Percentiles rank a stretch among this genome's conserved stretches.
phyloP scores from a whole-genome alignment of 2,329 filamentous ascomycete genomes.

The Sarocladiaceae sp. region DNA sequence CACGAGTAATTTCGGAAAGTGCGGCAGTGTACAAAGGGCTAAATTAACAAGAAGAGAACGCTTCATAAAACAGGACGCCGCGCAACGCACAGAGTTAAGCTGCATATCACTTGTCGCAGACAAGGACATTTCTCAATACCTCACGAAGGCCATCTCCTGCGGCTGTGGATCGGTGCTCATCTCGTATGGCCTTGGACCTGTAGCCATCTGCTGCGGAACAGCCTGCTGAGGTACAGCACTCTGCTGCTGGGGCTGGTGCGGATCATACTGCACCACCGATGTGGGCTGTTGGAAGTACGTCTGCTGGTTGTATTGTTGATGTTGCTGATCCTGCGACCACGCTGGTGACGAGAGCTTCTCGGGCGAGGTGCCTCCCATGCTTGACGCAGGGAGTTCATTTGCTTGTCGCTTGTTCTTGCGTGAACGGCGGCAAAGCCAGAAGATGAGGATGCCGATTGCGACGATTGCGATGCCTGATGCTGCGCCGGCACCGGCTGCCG shows the following conservation, averaged over 20 bases:
- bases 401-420: not conserved
- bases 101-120: too few species aligned
- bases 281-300: not conserved
- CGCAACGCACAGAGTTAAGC: not conserved
- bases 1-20: too few species aligned
- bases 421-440: constrained; percentile 21
- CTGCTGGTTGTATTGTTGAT: not conserved
- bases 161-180: constrained; percentile 1
- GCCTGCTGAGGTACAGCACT: constrained; percentile 51
- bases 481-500: constrained; percentile 25
- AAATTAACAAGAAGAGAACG: not conserved
- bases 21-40: not conserved
- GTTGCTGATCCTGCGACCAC: not conserved
- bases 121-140: not conserved
- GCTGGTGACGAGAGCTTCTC: not conserved
- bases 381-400: not conserved
- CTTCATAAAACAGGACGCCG: not conserved
- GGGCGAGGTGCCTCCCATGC: not conserved
- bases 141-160: not conserved
- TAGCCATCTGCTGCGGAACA: constrained; percentile 33
- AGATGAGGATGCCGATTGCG: constrained; percentile 20
- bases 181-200: not conserved
- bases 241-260: constrained; percentile 12
- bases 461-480: constrained; percentile 23
- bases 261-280: not conserved